Evolutionary conservation across 352 stramenopile species (phyloP).

Genomic region (Globisporangium radiosum): DNA sequence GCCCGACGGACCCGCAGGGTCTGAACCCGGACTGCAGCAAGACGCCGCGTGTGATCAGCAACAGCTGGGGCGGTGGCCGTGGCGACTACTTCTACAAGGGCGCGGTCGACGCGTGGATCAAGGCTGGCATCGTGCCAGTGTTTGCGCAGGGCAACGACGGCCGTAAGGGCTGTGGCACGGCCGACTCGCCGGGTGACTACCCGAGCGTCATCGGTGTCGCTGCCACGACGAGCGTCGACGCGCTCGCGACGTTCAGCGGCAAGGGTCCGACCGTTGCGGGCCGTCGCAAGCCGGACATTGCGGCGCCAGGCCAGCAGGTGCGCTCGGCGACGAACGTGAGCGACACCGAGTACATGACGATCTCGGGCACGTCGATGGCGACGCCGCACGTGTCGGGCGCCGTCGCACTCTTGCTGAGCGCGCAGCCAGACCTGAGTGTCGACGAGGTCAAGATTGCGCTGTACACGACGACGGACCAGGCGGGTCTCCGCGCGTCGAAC

Average conservation of each 20-base stretch:
- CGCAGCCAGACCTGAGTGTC: conserved; percentile 14
- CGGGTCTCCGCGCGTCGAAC: background rate
- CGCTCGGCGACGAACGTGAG: conserved; percentile 5
- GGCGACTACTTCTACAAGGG: conserved; percentile 10
- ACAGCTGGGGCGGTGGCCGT: conserved; percentile 17
- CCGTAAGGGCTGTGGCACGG: conserved; percentile 7
- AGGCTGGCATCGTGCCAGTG: conserved; percentile 20
- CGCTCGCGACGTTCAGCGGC: conserved; percentile 11
- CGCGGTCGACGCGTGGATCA: conserved; percentile 14
- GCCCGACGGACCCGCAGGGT: conserved; percentile 17
- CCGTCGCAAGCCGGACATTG: conserved; percentile 17
- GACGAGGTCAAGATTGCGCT: conserved; percentile 13
- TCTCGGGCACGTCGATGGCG: conserved; percentile 22
- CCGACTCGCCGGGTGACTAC: conserved; percentile 19
- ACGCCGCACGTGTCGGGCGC: conserved; percentile 22
- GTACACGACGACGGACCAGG: conserved; percentile 7
- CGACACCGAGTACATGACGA: conserved; percentile 8
- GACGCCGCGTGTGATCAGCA: conserved; percentile 20
- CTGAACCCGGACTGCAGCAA: conserved; percentile 14
- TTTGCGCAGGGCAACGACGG: conserved; percentile 18
- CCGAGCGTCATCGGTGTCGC: conserved; percentile 22
- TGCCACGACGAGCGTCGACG: conserved; percentile 13
- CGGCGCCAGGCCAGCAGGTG: conserved; percentile 15
- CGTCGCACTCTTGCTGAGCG: conserved; percentile 21
- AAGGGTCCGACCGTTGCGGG: conserved; percentile 11